Conservation (phyloP, 805 yeast species). For the Wickerhamomyces bovis region DNA sequence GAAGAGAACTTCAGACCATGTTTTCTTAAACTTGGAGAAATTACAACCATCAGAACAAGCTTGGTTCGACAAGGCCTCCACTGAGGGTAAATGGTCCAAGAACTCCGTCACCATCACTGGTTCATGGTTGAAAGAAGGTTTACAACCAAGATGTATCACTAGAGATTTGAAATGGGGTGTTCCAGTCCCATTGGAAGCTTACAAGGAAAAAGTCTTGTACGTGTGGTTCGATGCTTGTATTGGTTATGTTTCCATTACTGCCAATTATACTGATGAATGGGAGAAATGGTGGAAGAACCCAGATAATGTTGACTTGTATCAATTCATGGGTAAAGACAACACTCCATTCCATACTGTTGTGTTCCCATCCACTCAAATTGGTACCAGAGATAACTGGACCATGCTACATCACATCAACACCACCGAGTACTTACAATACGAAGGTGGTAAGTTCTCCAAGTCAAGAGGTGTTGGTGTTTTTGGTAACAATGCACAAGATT, state of each 20-base stretch:
- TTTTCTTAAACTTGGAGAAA: slow-evolving; percentile 77
- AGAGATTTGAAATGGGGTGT: slow-evolving; percentile 98
- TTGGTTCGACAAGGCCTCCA: slow-evolving; percentile 69
- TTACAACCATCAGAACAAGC: slow-evolving; percentile 66
- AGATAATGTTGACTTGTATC: slow-evolving; percentile 82
- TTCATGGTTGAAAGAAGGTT: slow-evolving; percentile 91
- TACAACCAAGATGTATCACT: slow-evolving; percentile 91
- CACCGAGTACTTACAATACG: slow-evolving; percentile 95
- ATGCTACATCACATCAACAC: slow-evolving; percentile 85
- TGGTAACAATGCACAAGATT: slow-evolving; percentile 94
- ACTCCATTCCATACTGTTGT: slow-evolving; percentile 98
- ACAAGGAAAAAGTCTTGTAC: slow-evolving; percentile 83
- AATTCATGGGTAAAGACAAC: slow-evolving; percentile 99
- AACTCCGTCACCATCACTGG: slow-evolving; percentile 85
- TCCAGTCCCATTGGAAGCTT: slow-evolving; percentile 88
- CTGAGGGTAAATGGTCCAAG: slow-evolving; percentile 83
- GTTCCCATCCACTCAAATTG: slow-evolving; percentile 89
- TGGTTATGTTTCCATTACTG: slow-evolving; percentile 95
- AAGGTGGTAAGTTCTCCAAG: slow-evolving; percentile 96
- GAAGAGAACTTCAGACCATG: slow-evolving; percentile 75
- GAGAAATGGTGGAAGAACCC: slow-evolving; percentile 91
- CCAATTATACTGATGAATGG: slow-evolving; percentile 81
- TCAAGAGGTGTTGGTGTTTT: slow-evolving; percentile 98
- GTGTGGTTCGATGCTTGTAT: slow-evolving; percentile 99
- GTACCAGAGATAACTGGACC: slow-evolving; percentile 88